These are phyloP conservation scores for Thinopyrum obtusiflorum DNA, from an alignment of 202 grass and related monocot species.

Conservation along the genomic window DNA sequence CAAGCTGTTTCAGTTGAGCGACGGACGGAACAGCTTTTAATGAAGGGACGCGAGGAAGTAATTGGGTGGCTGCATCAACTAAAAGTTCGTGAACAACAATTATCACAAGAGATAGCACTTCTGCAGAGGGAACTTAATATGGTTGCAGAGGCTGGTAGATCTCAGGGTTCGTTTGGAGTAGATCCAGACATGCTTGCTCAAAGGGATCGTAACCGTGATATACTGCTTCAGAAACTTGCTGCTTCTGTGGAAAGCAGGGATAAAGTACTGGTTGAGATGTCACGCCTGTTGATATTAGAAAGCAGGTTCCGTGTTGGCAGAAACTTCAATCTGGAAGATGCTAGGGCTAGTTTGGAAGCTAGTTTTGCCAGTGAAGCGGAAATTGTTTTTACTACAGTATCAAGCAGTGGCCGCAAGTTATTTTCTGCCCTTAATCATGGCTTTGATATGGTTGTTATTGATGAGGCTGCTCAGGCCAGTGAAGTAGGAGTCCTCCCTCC, in stretches of 20 bases:
- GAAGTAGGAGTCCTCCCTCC: conserved; percentile 93
- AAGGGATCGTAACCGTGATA: conserved; percentile 83
- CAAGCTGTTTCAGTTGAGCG: conserved; percentile 99
- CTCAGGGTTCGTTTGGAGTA: conserved; percentile 94
- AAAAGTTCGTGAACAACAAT: conserved; percentile 70
- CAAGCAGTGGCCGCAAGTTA: conserved; percentile 89
- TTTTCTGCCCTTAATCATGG: conserved; percentile 97
- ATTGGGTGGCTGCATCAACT: conserved; percentile 91
- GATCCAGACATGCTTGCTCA: conserved; percentile 89
- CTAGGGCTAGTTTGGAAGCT: conserved; percentile 87
- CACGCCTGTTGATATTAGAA: conserved; percentile 81
- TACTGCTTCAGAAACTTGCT: conserved; percentile 83
- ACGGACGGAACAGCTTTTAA: conserved; percentile 86
- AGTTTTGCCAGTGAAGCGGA: conserved; percentile 99
- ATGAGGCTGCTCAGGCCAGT: conserved; percentile 99
- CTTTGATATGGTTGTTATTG: conserved; percentile 99
- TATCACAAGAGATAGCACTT: conserved; percentile 68
- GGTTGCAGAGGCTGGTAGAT: conserved; percentile 69
- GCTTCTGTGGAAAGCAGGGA: conserved; percentile 85
- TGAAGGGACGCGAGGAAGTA: conserved; percentile 86
- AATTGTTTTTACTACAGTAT: conserved; percentile 99
- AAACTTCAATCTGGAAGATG: conserved; percentile 96
- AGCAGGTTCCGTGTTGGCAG: conserved; percentile 70
- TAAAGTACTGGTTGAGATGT: conserved; percentile 98
- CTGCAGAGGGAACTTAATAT: conserved; percentile 79